Conservation (phyloP, 805 yeast species). For the Nakazawaea populi region DNA sequence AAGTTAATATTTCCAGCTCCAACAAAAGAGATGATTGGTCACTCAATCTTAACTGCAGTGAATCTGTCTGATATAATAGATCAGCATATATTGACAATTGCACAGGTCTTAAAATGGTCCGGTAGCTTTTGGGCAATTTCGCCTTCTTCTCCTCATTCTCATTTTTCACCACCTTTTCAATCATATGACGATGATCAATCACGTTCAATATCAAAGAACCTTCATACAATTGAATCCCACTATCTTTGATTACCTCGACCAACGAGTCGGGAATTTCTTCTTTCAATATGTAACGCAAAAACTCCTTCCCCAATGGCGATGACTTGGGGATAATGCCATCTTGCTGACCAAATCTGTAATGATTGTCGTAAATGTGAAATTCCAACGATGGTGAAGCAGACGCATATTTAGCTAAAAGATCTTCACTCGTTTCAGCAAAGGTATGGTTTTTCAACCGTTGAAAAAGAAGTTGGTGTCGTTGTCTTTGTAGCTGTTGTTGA, state of each 20-base stretch:
- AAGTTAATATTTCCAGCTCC: constrained; percentile 81
- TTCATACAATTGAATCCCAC: constrained; percentile 78
- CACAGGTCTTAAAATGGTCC: constrained; percentile 76
- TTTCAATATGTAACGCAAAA: constrained; percentile 68
- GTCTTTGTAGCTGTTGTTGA: constrained; percentile 35
- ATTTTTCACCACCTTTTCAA: constrained; percentile 13
- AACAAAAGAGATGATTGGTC: constrained; percentile 74
- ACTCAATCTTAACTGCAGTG: constrained; percentile 64
- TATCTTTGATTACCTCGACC: constrained; percentile 84
- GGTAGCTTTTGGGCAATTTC: constrained; percentile 59
- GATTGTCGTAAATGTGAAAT: constrained; percentile 87
- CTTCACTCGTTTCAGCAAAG: constrained; percentile 67
- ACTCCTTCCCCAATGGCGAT: constrained; percentile 73
- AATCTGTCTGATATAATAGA: constrained; percentile 75
- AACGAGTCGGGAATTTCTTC: constrained; percentile 87
- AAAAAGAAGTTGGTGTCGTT: constrained; percentile 24
- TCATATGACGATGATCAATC: constrained; percentile 69
- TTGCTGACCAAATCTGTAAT: constrained; percentile 83
- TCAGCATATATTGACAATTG: constrained; percentile 81
- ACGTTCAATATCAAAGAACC: constrained; percentile 85
- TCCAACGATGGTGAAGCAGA: constrained; percentile 76
- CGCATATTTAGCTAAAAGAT: constrained; percentile 70
- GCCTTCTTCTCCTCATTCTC: constrained; percentile 8
- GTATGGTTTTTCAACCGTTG: constrained; percentile 41
- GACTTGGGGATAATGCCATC: constrained; percentile 82